These are phyloP conservation scores for Talaromyces sp. DNA, from an alignment of 2,329 filamentous ascomycete species.

Conservation along the genomic window DNA sequence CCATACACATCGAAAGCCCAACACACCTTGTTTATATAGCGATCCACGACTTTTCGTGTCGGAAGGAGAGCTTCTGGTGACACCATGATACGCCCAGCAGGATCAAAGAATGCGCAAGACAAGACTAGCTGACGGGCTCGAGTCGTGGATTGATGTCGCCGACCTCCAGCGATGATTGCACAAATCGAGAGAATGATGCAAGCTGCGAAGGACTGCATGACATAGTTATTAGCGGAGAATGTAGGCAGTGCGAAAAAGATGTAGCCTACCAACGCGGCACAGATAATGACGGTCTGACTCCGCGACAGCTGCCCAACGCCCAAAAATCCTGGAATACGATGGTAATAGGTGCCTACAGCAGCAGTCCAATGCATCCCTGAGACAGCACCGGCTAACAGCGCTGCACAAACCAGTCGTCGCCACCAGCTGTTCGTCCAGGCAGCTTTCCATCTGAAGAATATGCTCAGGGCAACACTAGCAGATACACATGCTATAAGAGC, in stretches of 20 bases:
- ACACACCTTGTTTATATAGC: constrained; percentile 61
- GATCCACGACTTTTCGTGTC: constrained; percentile 67
- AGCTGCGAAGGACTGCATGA: constrained; percentile 53
- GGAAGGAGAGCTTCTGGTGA: constrained; percentile 42
- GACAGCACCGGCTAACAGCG: constrained; percentile 66
- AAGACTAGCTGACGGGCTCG: constrained; percentile 58
- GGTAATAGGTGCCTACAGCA: constrained; percentile 64
- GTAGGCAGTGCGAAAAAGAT: background rate
- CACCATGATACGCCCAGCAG: constrained; percentile 42
- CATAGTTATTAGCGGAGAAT: constrained; percentile 10
- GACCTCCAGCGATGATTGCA: constrained; percentile 51
- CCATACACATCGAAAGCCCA: background rate
- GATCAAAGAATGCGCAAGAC: constrained; percentile 42
- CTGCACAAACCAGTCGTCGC: constrained; percentile 63
- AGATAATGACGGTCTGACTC: constrained; percentile 66
- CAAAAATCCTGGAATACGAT: constrained; percentile 45
- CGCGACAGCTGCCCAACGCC: constrained; percentile 47
- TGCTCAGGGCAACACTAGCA: constrained; percentile 62
- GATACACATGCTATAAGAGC: constrained; percentile 67
- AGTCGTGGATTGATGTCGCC: constrained; percentile 50
- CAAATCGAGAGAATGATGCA: constrained; percentile 56
- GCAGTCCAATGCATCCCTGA: constrained; percentile 88
- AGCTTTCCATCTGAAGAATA: constrained; percentile 73
- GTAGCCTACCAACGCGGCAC: constrained; percentile 60
- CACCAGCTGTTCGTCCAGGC: constrained; percentile 75